These are phyloP conservation scores for Colletotrichum paranaense DNA, from an alignment of 2,329 filamentous ascomycete species.

Conservation along the genomic window DNA sequence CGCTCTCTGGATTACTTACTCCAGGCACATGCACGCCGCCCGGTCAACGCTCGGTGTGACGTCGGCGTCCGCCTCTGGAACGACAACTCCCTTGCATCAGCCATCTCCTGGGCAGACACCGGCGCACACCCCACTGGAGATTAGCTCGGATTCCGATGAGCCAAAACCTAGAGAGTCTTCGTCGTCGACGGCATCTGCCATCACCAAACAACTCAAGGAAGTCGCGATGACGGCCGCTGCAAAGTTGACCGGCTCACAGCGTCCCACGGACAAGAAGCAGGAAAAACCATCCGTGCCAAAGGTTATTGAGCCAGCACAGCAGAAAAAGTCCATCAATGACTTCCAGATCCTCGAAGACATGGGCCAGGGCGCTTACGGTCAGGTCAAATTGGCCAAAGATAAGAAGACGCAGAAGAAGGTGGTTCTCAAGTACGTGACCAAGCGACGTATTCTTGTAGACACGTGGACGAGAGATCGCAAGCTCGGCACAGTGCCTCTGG, in stretches of 20 bases:
- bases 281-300: slow-evolving; percentile 50
- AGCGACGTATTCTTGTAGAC: slow-evolving; percentile 94
- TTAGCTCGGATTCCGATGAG: slow-evolving; percentile 65
- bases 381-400: slow-evolving; percentile 93
- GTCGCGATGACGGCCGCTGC: slow-evolving; percentile 66
- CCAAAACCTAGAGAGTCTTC: slow-evolving; percentile 51
- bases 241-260: slow-evolving; percentile 58
- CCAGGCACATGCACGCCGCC: slow-evolving; percentile 86
- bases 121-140: slow-evolving; percentile 66
- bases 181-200: slow-evolving; percentile 55
- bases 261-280: slow-evolving; percentile 46
- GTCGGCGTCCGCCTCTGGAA: slow-evolving; percentile 72
- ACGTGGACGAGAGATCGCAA: slow-evolving; percentile 97
- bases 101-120: slow-evolving; percentile 81
- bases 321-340: slow-evolving; percentile 88
- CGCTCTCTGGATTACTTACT: slow-evolving; percentile 97
- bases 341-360: slow-evolving; percentile 97
- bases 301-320: slow-evolving; percentile 49
- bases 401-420: slow-evolving; percentile 85
- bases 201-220: slow-evolving; percentile 68
- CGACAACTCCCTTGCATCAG: slow-evolving; percentile 79
- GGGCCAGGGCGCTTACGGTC: slow-evolving; percentile 97
- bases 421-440: slow-evolving; percentile 97
- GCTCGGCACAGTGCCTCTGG: slow-evolving; percentile 92
- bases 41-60: slow-evolving; percentile 69